Base-by-base conservation (phyloP, 371 early-diverging fungal genomes). In the Mucor piriformis region DNA sequence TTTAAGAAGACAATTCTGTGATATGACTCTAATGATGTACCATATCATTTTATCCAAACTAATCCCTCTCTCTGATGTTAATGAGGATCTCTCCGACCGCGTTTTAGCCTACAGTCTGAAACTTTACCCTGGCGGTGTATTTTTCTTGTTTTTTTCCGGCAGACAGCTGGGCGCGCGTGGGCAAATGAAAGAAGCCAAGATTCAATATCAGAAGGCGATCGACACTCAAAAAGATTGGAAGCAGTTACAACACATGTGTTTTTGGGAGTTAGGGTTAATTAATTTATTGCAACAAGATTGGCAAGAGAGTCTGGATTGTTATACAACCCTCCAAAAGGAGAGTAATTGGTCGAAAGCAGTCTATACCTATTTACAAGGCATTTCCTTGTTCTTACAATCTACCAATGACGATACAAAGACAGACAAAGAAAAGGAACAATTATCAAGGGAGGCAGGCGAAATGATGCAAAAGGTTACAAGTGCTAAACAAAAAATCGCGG, bases 261-360 rank as follows among this genome's bases (percentile, higher is more conserved):
- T 83, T 55, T 92, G 93, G 93, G 91, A 92, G 54, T 67, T 86
- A 11, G 87, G 83, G 1, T 49, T 83, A 6, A 80, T 79, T 42
- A 63, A 73, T 42, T 59, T 79, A 12, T 63, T 78, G 13, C 66
- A 86, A 38, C 73, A 80, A 10, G 59, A 84, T 21, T 92, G 86
- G 86, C 59, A 64, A 38, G 66, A 67, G 16, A 82, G 85, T 0
- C 64, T 59, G 20, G 67, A 82, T 10, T 78, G 82, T 16, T 89
- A 84, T 64, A 74, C 73, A 3, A 76, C 71, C 0, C 69, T 93
- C 32, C 66, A 68, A 40, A 67, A 70, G 47, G 92, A 92, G 61
- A 90, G 87, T 68, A 84, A 87, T 57, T 93, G 93, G 93, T 85
- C 88, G 54, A 85, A 85, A 59, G 84, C 90, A 3, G 86, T 88